phyloP scores from a whole-genome alignment of 169 alveolate species.

The Eimeria maxima region DNA sequence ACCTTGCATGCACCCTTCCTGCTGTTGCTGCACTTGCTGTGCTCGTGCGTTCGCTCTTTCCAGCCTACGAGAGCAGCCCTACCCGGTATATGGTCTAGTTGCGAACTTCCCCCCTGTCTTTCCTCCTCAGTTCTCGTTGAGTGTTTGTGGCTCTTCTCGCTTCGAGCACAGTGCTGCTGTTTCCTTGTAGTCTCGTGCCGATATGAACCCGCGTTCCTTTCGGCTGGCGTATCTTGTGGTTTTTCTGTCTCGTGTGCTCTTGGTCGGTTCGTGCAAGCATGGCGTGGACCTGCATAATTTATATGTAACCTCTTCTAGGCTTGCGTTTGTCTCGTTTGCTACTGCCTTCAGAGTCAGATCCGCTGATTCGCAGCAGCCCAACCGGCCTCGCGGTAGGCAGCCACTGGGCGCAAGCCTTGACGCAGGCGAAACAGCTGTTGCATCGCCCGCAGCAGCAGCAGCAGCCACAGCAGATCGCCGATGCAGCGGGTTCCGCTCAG shows the following conservation, averaged over 20 bases:
- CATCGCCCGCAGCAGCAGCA: constrained; percentile 62
- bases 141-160: background rate
- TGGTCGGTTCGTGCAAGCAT: background rate
- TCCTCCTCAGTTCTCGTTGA: no score
- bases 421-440: constrained; percentile 74
- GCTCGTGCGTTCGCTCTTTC: background rate
- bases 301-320: no score
- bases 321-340: background rate
- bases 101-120: background rate
- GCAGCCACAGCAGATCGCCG: constrained; percentile 44
- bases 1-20: background rate
- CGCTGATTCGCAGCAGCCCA: constrained; percentile 59
- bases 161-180: background rate
- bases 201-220: no score
- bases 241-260: background rate
- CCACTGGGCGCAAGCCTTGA: constrained; percentile 31
- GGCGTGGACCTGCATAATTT: background rate
- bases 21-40: background rate
- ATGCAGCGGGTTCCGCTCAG: constrained; percentile 62
- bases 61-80: background rate
- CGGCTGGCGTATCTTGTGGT: background rate
- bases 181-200: background rate
- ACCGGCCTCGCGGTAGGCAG: background rate
- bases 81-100: no score
- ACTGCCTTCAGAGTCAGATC: constrained; percentile 36